These are phyloP conservation scores for Hypoxylon sp. DNA, from an alignment of 2,329 filamentous ascomycete species.

Conservation along the genomic window DNA sequence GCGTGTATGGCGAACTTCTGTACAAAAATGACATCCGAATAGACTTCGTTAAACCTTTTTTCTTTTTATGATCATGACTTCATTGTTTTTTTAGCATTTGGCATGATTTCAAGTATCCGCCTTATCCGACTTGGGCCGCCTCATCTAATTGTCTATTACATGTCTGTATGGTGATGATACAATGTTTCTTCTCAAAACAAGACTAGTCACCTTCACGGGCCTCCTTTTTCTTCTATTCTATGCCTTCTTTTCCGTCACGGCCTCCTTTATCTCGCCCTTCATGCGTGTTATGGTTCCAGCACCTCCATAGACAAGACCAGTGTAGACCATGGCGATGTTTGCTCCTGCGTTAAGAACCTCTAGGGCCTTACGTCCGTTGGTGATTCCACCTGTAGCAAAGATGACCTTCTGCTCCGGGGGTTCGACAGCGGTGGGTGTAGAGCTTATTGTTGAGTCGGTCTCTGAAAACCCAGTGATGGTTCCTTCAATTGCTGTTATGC, in stretches of 20 bases:
- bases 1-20: slow-evolving; percentile 39
- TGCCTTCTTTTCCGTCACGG: slow-evolving; percentile 39
- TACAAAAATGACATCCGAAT: slow-evolving; percentile 41
- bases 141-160: slow-evolving; percentile 28
- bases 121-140: slow-evolving; percentile 4
- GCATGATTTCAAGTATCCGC: slow-evolving; percentile 14
- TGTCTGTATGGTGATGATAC: slow-evolving; percentile 23
- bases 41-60: slow-evolving; percentile 41
- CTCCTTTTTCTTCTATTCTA: slow-evolving; percentile 12
- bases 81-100: slow-evolving; percentile 13
- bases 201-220: not conserved
- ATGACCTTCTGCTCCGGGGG: slow-evolving; percentile 73
- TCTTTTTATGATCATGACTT: too few relatives aligned
- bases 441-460: slow-evolving; percentile 52
- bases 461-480: slow-evolving; percentile 44
- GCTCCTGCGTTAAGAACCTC: slow-evolving; percentile 88
- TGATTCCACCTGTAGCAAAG: slow-evolving; percentile 94
- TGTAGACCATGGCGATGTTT: slow-evolving; percentile 91
- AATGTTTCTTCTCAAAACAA: slow-evolving; percentile 5
- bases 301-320: slow-evolving; percentile 72
- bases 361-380: slow-evolving; percentile 83
- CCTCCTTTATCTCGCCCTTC: slow-evolving; percentile 67
- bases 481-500: slow-evolving; percentile 48
- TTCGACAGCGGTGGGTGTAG: slow-evolving; percentile 2
- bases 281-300: slow-evolving; percentile 71